Conservation (phyloP, 768 basidiomycete species). For the Podaxis sp. region DNA sequence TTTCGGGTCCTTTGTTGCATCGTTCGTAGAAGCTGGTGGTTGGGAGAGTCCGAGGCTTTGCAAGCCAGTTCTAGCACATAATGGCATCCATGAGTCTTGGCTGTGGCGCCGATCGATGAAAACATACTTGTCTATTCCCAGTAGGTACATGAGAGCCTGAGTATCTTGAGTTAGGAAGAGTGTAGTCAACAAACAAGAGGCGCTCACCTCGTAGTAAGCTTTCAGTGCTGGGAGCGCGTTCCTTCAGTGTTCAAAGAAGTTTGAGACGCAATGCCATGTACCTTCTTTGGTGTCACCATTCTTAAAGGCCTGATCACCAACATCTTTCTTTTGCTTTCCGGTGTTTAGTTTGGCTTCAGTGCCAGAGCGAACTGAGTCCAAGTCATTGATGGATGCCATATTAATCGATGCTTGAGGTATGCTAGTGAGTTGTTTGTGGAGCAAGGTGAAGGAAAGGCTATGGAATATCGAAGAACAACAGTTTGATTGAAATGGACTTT, state of each 20-base stretch:
- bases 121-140: slow-evolving; percentile 74
- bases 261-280: slow-evolving; percentile 24
- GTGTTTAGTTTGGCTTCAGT: slow-evolving; percentile 46
- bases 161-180: background rate
- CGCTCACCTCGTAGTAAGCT: slow-evolving; percentile 65
- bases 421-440: background rate
- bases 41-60: slow-evolving; percentile 44
- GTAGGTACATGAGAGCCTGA: slow-evolving; percentile 68
- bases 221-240: slow-evolving; percentile 46
- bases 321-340: slow-evolving; percentile 65
- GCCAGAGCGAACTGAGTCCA: slow-evolving; percentile 14
- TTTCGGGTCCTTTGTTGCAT: slow-evolving; percentile 28
- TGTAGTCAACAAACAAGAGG: slow-evolving; percentile 7
- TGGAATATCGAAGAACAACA: slow-evolving; percentile 7
- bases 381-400: slow-evolving; percentile 10
- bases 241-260: background rate
- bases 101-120: background rate
- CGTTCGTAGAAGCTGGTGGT: slow-evolving; percentile 21
- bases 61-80: slow-evolving; percentile 44
- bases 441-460: background rate
- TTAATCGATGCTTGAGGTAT: background rate
- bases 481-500: slow-evolving; percentile 1
- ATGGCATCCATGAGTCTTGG: background rate
- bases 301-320: slow-evolving; percentile 67
- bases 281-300: slow-evolving; percentile 56